Conservation (phyloP, 179 eudicot species). For the Pouteria campechiana region DNA sequence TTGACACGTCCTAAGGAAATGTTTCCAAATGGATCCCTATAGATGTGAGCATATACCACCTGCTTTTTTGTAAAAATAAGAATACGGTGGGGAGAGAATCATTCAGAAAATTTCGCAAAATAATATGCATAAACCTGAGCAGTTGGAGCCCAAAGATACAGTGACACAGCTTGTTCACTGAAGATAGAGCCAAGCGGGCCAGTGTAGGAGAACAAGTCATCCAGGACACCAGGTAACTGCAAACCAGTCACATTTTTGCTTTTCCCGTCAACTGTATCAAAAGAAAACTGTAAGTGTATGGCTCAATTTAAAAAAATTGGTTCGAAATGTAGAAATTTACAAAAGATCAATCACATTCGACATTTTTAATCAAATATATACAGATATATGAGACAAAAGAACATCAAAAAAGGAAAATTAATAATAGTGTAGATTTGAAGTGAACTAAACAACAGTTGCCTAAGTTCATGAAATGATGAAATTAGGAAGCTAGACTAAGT, state of each 20-base stretch:
- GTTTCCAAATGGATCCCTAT: constrained; percentile 34
- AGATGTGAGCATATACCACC: constrained; percentile 56
- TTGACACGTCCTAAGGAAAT: constrained; percentile 48
- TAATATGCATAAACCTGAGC: constrained; percentile 47
- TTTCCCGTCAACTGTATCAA: constrained; percentile 41
- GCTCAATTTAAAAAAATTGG: no score
- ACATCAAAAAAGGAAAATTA: no score
- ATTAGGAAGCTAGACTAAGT: no score
- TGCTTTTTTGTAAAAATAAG: constrained; percentile 16
- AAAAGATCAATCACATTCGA: no score
- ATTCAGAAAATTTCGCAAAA: background rate
- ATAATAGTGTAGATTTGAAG: no score
- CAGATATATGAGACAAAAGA: no score
- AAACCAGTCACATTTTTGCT: constrained; percentile 53
- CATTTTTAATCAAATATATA: no score
- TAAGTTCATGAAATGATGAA: no score
- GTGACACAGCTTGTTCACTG: constrained; percentile 47
- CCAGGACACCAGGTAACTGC: constrained; percentile 90
- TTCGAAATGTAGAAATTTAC: no score
- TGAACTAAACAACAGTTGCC: no score
- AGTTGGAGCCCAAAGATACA: constrained; percentile 95
- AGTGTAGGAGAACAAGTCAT: constrained; percentile 65
- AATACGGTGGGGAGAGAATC: background rate
- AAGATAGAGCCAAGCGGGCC: constrained; percentile 89
- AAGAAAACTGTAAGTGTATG: background rate